Percentiles rank a stretch among this genome's conserved stretches.
Conservation (phyloP, 2,329 filamentous ascomycete species). For the Cryphonectria japonica region DNA sequence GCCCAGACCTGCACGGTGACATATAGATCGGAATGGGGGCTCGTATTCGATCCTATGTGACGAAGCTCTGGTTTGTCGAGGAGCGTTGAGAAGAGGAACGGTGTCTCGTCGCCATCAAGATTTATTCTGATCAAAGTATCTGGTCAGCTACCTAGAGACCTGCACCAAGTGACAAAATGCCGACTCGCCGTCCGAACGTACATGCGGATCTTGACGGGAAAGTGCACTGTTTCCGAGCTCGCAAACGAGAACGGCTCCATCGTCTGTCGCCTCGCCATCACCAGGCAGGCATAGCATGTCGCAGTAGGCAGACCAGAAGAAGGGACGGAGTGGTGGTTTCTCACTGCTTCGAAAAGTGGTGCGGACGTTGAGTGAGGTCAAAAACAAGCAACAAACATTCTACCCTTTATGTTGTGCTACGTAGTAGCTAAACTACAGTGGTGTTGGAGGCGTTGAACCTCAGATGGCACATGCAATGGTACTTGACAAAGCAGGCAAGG, state of each 20-base stretch:
- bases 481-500: background rate
- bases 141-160: background rate
- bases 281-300: background rate
- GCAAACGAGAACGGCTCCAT: slow-evolving; percentile 99
- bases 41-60: slow-evolving; percentile 85
- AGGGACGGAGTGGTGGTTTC: background rate
- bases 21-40: slow-evolving; percentile 84
- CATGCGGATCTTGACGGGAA: slow-evolving; percentile 72
- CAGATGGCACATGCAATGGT: background rate
- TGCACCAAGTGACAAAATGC: too few relatives aligned
- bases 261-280: slow-evolving; percentile 20
- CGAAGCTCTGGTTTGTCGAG: slow-evolving; percentile 78
- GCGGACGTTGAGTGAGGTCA: background rate
- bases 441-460: background rate
- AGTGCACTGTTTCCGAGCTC: slow-evolving; percentile 80
- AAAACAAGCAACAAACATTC: background rate
- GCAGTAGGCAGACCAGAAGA: background rate
- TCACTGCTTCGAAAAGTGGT: background rate
- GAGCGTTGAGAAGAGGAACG: slow-evolving; percentile 76
- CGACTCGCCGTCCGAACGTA: slow-evolving; percentile 39
- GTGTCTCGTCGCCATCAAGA: slow-evolving; percentile 77
- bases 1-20: slow-evolving; percentile 94
- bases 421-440: background rate
- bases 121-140: slow-evolving; percentile 58
- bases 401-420: background rate